Percentiles rank a stretch among this genome's conserved stretches.
Evolutionary conservation across 768 basidiomycete genomes (phyloP).

Genomic region (Russula abietina): DNA sequence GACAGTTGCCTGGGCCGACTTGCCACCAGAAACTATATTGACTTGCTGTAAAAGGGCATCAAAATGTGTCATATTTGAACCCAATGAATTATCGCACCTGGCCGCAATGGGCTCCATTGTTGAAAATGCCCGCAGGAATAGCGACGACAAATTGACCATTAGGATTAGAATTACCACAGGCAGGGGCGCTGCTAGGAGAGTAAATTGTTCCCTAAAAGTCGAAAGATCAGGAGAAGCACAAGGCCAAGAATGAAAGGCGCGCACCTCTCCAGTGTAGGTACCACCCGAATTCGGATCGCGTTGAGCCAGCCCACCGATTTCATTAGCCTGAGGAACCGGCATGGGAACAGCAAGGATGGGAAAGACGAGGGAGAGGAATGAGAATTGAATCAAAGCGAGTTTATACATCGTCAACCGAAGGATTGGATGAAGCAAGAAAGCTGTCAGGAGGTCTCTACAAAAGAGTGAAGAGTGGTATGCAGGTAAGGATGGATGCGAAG

Average conservation of each 20-base stretch:
- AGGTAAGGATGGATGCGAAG: constrained; percentile 25
- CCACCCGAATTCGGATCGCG: constrained; percentile 34
- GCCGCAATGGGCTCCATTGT: neutral
- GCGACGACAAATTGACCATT: too few species aligned
- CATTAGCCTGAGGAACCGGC: constrained; percentile 33
- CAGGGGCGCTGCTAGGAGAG: constrained; percentile 5
- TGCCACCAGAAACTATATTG: neutral
- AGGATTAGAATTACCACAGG: too few species aligned
- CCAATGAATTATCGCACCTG: constrained; percentile 7
- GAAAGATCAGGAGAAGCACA: constrained; percentile 7
- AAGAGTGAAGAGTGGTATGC: constrained; percentile 14
- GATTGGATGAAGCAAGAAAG: neutral
- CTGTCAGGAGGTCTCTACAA: neutral
- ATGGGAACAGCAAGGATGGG: constrained; percentile 43
- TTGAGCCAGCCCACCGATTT: constrained; percentile 34
- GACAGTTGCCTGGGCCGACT: constrained; percentile 10
- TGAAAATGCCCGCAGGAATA: neutral
- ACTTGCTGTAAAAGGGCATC: constrained; percentile 10
- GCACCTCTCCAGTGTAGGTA: constrained; percentile 42
- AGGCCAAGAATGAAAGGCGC: constrained; percentile 25
- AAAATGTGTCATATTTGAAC: neutral
- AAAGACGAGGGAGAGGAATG: constrained; percentile 41
- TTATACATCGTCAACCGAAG: constrained; percentile 34
- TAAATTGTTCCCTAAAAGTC: constrained; percentile 19
- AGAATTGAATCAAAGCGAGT: constrained; percentile 33